These are phyloP conservation scores for Amaranthus tricolor DNA, from an alignment of 179 eudicot species.

Conservation along the genomic window DNA sequence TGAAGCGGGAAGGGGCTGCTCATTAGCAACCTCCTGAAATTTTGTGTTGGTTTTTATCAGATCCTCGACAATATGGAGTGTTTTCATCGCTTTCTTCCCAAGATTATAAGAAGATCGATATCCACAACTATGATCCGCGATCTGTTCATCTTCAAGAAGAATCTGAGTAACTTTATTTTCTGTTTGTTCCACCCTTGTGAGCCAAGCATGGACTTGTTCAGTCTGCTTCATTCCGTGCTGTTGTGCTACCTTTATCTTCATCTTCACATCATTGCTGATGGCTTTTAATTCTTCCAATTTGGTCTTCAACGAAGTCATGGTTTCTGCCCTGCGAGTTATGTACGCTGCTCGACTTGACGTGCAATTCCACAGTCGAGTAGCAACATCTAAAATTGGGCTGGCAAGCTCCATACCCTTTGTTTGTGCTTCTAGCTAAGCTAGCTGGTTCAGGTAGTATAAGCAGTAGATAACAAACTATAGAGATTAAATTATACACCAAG, in stretches of 20 bases:
- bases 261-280: constrained; percentile 10
- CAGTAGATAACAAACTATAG: no score
- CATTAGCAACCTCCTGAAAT: constrained; percentile 19
- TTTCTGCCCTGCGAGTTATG: constrained; percentile 9
- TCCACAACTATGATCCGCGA: no score
- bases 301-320: background rate
- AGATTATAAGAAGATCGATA: no score
- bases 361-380: background rate
- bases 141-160: background rate
- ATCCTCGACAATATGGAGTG: background rate
- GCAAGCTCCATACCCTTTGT: background rate
- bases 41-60: background rate
- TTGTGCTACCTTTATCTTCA: background rate
- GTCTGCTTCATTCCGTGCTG: constrained; percentile 1
- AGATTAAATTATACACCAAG: no score
- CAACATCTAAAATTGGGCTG: background rate
- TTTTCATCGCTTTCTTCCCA: background rate
- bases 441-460: no score
- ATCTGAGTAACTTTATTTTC: constrained; percentile 2
- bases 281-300: constrained; percentile 10
- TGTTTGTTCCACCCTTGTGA: background rate
- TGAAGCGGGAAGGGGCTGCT: constrained; percentile 5
- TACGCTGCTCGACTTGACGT: background rate
- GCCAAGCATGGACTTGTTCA: constrained; percentile 21
- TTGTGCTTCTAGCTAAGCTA: no score